Conservation (phyloP, 768 basidiomycete genomes). For the Tremella yokohamensis region DNA sequence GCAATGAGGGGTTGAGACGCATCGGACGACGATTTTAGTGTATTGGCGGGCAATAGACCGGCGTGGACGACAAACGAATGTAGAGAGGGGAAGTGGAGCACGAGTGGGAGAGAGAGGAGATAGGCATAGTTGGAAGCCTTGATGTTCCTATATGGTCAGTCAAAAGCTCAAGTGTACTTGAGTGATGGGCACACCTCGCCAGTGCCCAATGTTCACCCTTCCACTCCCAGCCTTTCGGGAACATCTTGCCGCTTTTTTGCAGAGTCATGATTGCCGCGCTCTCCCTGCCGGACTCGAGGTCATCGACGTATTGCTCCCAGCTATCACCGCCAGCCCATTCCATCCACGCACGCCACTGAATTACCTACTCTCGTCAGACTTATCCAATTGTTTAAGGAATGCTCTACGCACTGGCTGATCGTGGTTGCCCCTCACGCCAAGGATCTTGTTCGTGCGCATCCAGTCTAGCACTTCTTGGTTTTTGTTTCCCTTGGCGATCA, state of each 20-base stretch:
- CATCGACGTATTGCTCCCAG: slow-evolving; percentile 58
- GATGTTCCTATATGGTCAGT: slow-evolving; percentile 55
- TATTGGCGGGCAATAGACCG: slow-evolving; percentile 72
- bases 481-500: slow-evolving; percentile 66
- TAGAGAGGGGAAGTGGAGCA: slow-evolving; percentile 68
- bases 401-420: slow-evolving; percentile 60
- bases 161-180: not conserved
- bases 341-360: slow-evolving; percentile 86
- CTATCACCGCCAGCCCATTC: slow-evolving; percentile 54
- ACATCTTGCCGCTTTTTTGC: slow-evolving; percentile 51
- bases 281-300: slow-evolving; percentile 12
- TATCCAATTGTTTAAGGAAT: not conserved
- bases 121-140: slow-evolving; percentile 65
- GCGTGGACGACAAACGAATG: slow-evolving; percentile 79
- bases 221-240: slow-evolving; percentile 67
- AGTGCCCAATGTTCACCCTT: slow-evolving; percentile 72
- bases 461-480: slow-evolving; percentile 62
- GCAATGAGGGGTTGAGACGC: slow-evolving; percentile 67
- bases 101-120: slow-evolving; percentile 68
- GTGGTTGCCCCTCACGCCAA: slow-evolving; percentile 88
- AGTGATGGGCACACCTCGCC: slow-evolving; percentile 55
- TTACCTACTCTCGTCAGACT: slow-evolving; percentile 53
- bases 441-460: slow-evolving; percentile 62
- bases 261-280: slow-evolving; percentile 54
- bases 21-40: slow-evolving; percentile 57